phyloP scores from a whole-genome alignment of 805 yeast species.

The Barnettozyma botsteinii region DNA sequence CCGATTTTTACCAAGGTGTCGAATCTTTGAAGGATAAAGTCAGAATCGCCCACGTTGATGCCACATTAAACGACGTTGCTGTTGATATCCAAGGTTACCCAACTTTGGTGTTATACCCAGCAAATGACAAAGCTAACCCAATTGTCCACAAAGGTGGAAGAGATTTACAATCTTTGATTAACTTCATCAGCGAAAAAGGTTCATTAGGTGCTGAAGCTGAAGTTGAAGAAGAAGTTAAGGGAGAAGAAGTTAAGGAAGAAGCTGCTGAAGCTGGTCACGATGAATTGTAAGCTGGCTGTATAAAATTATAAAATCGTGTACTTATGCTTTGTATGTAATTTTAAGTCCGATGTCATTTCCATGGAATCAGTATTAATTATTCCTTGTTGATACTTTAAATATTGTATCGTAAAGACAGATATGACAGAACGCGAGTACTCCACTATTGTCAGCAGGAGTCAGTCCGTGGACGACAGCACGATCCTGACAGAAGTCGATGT shows the following conservation, averaged over 20 bases:
- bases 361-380: too few species aligned
- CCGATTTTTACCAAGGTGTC: constrained; percentile 54
- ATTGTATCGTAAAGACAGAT: too few species aligned
- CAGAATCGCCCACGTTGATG: constrained; percentile 80
- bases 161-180: constrained; percentile 62
- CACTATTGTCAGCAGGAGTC: too few species aligned
- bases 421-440: too few species aligned
- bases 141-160: constrained; percentile 65
- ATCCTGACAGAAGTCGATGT: neutral
- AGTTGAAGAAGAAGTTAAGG: constrained; percentile 25
- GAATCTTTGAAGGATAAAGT: constrained; percentile 47
- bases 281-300: constrained; percentile 7
- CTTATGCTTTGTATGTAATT: too few species aligned
- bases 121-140: constrained; percentile 65
- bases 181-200: constrained; percentile 69
- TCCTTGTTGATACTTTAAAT: neutral
- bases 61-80: constrained; percentile 82
- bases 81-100: constrained; percentile 87
- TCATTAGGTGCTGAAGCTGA: constrained; percentile 53
- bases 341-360: too few species aligned
- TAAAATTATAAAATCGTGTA: neutral
- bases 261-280: constrained; percentile 12
- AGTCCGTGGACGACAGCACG: neutral
- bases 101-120: constrained; percentile 86
- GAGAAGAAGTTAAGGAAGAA: constrained; percentile 10